Percentiles rank a stretch among this genome's conserved stretches.
These are phyloP conservation scores for Scolecobasidium constrictum DNA, from an alignment of 2,329 filamentous ascomycete genomes.

Conservation along the genomic window DNA sequence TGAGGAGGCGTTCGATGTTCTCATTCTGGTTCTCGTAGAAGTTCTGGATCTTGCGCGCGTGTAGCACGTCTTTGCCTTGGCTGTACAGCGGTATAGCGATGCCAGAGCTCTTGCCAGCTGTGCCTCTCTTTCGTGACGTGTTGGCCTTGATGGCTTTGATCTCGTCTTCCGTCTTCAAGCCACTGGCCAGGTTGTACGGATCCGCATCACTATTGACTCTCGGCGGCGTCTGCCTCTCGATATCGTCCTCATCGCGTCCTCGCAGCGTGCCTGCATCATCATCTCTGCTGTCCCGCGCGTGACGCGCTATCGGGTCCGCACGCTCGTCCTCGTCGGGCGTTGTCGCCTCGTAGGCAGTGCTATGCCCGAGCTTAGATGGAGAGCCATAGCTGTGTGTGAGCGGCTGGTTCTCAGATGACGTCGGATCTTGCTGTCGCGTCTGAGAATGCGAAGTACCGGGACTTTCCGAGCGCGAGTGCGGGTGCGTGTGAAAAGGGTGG, in stretches of 20 bases:
- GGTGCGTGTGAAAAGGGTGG: slow-evolving; percentile 30
- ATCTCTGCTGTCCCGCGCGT: slow-evolving; percentile 13
- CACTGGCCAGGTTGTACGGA: slow-evolving; percentile 67
- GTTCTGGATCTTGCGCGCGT: slow-evolving; percentile 51
- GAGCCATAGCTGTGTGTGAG: slow-evolving; percentile 13
- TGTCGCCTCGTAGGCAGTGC: slow-evolving; percentile 28
- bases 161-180: slow-evolving; percentile 67
- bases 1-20: slow-evolving; percentile 83
- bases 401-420: slow-evolving; percentile 16
- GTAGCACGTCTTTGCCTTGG: slow-evolving; percentile 23
- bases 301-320: slow-evolving; percentile 23
- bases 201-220: slow-evolving; percentile 57
- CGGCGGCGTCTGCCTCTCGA: slow-evolving; percentile 42
- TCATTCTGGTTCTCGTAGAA: slow-evolving; percentile 92
- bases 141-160: slow-evolving; percentile 71
- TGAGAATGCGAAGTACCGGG: slow-evolving; percentile 13
- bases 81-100: neutral
- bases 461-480: slow-evolving; percentile 11
- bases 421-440: slow-evolving; percentile 10
- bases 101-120: neutral
- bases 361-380: slow-evolving; percentile 20
- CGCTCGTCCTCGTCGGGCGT: slow-evolving; percentile 13
- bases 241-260: slow-evolving; percentile 17
- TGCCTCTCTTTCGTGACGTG: slow-evolving; percentile 58
- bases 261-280: neutral